These are phyloP conservation scores for Acacia acuminata DNA, from an alignment of 306 rosid species.

Conservation along the genomic window DNA sequence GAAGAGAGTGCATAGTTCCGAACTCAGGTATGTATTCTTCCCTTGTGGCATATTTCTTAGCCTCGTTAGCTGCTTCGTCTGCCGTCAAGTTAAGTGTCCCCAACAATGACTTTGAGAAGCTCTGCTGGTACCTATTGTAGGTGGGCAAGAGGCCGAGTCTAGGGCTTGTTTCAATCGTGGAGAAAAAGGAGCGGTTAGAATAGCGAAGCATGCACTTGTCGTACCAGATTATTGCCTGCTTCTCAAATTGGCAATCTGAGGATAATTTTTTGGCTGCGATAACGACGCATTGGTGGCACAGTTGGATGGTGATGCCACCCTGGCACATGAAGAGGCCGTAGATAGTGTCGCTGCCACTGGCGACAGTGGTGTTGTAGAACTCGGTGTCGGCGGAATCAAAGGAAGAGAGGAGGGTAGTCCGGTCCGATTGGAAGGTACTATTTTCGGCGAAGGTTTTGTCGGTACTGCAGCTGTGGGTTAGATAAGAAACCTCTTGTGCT, in stretches of 20 bases:
- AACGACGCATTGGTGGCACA: background rate
- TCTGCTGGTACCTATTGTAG: background rate
- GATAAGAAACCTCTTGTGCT: background rate
- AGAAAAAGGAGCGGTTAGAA: background rate
- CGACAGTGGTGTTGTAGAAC: background rate
- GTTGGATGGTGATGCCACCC: background rate
- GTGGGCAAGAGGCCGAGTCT: background rate
- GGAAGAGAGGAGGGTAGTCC: too few relatives aligned
- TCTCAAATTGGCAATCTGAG: background rate
- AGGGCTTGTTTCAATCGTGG: background rate
- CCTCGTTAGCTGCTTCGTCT: background rate
- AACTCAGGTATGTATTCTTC: background rate
- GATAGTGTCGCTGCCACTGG: background rate
- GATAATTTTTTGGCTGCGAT: too few relatives aligned
- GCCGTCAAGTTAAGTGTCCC: background rate
- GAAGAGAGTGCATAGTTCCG: background rate
- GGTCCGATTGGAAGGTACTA: background rate
- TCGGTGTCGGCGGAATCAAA: too few relatives aligned
- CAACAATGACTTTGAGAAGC: background rate
- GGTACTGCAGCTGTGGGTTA: background rate
- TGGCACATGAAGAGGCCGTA: background rate
- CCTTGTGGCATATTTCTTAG: conserved; percentile 22
- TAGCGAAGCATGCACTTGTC: background rate
- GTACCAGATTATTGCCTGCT: background rate
- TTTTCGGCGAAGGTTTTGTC: background rate